Percentiles rank a stretch among this genome's conserved stretches.
These are phyloP conservation scores for Leccinum incarnatum DNA, from an alignment of 768 basidiomycete genomes.

Conservation along the genomic window DNA sequence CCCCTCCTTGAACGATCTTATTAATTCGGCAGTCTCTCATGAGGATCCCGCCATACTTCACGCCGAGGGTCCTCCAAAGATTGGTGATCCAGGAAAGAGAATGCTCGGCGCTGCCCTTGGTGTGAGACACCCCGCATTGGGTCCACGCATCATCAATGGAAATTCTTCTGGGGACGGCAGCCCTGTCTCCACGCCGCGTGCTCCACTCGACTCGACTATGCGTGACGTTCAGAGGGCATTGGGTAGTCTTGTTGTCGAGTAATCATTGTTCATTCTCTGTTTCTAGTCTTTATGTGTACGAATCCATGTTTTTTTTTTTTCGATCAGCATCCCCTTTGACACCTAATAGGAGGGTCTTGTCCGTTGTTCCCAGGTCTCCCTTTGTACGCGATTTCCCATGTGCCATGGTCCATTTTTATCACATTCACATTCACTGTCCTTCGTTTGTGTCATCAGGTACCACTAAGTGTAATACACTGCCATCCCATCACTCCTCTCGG, in stretches of 20 bases:
- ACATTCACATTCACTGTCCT: constrained; percentile 24
- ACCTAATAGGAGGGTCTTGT: constrained; percentile 14
- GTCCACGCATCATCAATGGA: constrained; percentile 52
- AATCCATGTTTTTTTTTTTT: constrained; percentile 18
- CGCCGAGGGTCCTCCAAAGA: constrained; percentile 60
- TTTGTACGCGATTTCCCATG: constrained; percentile 8
- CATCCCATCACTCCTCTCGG: constrained; percentile 11
- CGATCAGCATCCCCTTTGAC: constrained; percentile 20
- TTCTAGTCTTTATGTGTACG: constrained; percentile 14
- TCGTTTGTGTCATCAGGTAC: constrained; percentile 28
- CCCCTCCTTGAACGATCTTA: constrained; percentile 81
- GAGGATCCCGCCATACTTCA: constrained; percentile 68
- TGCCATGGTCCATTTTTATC: constrained; percentile 17
- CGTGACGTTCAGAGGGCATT: constrained; percentile 73
- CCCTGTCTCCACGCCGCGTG: constrained; percentile 27
- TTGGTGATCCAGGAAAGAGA: constrained; percentile 85
- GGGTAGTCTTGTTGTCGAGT: constrained; percentile 76
- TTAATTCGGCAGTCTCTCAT: constrained; percentile 61
- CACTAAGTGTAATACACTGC: constrained; percentile 23
- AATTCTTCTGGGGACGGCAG: constrained; percentile 36
- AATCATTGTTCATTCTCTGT: constrained; percentile 25
- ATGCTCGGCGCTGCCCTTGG: constrained; percentile 88
- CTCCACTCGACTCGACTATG: constrained; percentile 54
- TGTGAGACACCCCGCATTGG: constrained; percentile 73
- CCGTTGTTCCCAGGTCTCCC: constrained; percentile 16